A percentile compares a stretch with the other conserved stretches of the same genome.
phyloP scores from a whole-genome alignment of 2,329 filamentous ascomycete genomes.

The Exophiala lecanii-corni region DNA sequence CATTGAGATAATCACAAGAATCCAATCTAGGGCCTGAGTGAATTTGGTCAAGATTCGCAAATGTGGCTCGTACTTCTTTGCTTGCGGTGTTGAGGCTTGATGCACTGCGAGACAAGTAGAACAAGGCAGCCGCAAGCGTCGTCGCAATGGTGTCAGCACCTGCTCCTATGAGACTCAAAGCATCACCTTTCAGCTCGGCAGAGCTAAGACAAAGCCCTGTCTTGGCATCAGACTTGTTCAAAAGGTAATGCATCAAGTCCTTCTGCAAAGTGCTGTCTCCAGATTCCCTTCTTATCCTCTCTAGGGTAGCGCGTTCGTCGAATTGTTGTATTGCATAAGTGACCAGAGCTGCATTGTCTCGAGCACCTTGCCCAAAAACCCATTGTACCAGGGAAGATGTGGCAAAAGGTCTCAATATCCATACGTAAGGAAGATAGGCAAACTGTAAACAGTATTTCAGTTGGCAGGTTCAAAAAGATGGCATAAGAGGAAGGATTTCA shows the following conservation, averaged over 20 bases:
- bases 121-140: slow-evolving; percentile 43
- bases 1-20: slow-evolving; percentile 37
- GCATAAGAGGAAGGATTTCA: not conserved
- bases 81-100: slow-evolving; percentile 29
- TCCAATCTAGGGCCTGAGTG: slow-evolving; percentile 38
- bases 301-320: slow-evolving; percentile 3
- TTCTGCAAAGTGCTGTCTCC: slow-evolving; percentile 63
- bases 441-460: slow-evolving; percentile 12
- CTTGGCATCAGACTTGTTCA: slow-evolving; percentile 67
- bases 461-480: no score
- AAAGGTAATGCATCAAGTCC: slow-evolving; percentile 72
- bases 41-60: slow-evolving; percentile 34
- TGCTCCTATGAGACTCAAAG: slow-evolving; percentile 66
- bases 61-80: slow-evolving; percentile 33
- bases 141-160: slow-evolving; percentile 69
- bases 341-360: slow-evolving; percentile 14
- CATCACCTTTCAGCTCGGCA: slow-evolving; percentile 66
- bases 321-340: slow-evolving; percentile 11
- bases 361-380: slow-evolving; percentile 21
- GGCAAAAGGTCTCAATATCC: slow-evolving; percentile 19
- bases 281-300: slow-evolving; percentile 33
- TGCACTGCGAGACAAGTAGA: slow-evolving; percentile 39
- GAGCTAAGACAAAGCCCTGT: slow-evolving; percentile 63
- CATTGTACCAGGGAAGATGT: slow-evolving; percentile 19
- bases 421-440: slow-evolving; percentile 10